Evolutionary conservation across 1,284 basidiomycete genomes (phyloP).

Genomic region (Leccinum huronense): DNA sequence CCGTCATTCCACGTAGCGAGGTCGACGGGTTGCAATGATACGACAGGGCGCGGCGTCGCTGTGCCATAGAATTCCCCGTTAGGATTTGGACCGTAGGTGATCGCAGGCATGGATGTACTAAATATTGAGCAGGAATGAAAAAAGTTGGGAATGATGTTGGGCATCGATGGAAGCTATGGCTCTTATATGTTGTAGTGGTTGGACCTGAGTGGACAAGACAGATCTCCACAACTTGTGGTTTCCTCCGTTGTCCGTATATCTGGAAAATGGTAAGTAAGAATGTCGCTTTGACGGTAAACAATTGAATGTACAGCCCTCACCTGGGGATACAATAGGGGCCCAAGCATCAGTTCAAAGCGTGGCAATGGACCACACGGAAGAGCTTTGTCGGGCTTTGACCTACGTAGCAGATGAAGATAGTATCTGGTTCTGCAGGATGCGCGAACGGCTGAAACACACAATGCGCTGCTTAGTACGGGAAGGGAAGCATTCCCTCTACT

Average conservation of each 20-base stretch:
- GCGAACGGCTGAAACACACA: too few relatives aligned
- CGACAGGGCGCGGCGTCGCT: neutral
- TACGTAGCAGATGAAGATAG: neutral
- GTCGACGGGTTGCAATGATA: constrained; percentile 25
- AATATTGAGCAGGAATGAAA: neutral
- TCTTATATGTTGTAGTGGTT: constrained; percentile 23
- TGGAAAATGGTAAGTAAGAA: constrained; percentile 4
- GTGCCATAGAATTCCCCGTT: neutral
- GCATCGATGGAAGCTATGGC: neutral
- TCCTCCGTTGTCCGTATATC: constrained; percentile 20
- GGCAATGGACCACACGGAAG: neutral
- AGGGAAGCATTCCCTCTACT: constrained; percentile 20
- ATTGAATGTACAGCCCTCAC: constrained; percentile 9
- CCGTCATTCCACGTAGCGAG: constrained; percentile 31
- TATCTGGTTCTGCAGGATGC: too few relatives aligned
- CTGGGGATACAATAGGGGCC: neutral
- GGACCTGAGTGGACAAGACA: constrained; percentile 13
- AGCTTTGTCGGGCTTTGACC: neutral
- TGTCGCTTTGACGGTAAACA: constrained; percentile 22
- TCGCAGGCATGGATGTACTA: constrained; percentile 6
- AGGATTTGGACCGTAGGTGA: neutral
- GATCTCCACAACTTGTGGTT: constrained; percentile 16
- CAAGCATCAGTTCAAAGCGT: neutral
- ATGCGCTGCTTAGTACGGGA: constrained; percentile 23
- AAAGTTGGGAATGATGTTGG: neutral